phyloP scores from a whole-genome alignment of 2,329 filamentous ascomycete genomes.

The Lecanosticta acicola region DNA sequence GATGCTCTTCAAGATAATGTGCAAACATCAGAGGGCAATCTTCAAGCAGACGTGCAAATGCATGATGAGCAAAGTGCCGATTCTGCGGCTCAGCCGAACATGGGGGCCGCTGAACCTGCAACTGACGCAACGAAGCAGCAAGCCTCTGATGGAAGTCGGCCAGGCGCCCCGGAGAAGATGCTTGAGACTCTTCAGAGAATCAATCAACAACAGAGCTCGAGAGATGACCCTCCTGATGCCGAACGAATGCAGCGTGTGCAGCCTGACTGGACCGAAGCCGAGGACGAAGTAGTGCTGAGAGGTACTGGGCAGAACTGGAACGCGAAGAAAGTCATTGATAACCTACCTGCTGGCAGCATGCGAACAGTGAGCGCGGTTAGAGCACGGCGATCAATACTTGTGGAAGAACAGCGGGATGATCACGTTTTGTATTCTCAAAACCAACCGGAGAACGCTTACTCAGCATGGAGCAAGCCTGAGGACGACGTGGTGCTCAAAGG shows the following conservation, averaged over 20 bases:
- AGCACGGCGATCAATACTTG: background rate
- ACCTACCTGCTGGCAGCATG: background rate
- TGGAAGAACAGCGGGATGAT: background rate
- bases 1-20: background rate
- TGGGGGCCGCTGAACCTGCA: no score
- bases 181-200: background rate
- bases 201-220: background rate
- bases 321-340: background rate
- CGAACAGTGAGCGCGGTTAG: background rate
- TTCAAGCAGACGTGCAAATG: constrained; percentile 2
- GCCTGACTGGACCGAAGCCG: background rate
- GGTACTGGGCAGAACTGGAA: background rate
- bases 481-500: background rate
- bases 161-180: background rate
- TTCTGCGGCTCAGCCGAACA: background rate
- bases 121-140: no score
- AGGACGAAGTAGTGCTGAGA: background rate
- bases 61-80: background rate
- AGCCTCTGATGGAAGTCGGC: no score
- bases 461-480: background rate
- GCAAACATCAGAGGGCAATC: constrained; percentile 5
- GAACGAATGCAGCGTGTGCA: background rate
- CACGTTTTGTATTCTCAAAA: no score
- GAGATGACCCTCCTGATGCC: background rate
- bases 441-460: no score